Conservation (phyloP, 768 basidiomycete genomes). For the Pleurotus salmoneostramineus region DNA sequence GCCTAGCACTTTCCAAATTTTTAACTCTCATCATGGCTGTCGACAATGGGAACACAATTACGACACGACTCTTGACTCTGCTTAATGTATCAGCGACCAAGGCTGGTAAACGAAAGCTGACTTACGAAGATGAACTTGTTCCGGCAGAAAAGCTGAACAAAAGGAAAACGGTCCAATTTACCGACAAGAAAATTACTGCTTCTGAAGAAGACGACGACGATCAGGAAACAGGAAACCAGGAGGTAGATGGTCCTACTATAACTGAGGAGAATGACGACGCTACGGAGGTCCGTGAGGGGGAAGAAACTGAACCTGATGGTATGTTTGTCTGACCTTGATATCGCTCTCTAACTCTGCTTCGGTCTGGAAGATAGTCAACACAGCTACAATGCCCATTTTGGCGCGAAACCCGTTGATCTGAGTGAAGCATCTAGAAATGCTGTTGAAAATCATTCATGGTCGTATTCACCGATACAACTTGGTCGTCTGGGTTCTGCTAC, state of each 20-base stretch:
- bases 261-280: slow-evolving; percentile 15
- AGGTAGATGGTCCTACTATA: slow-evolving; percentile 7
- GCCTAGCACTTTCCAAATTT: background rate
- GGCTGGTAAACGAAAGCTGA: slow-evolving; percentile 50
- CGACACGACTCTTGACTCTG: slow-evolving; percentile 80
- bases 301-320: slow-evolving; percentile 23
- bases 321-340: slow-evolving; percentile 2
- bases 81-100: slow-evolving; percentile 87
- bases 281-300: slow-evolving; percentile 15
- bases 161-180: slow-evolving; percentile 40
- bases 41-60: slow-evolving; percentile 50
- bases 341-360: too few species aligned
- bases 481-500: slow-evolving; percentile 60
- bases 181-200: background rate
- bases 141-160: slow-evolving; percentile 67
- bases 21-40: slow-evolving; percentile 12
- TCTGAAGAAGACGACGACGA: background rate
- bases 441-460: slow-evolving; percentile 60
- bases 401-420: slow-evolving; percentile 47
- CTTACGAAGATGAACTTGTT: slow-evolving; percentile 36
- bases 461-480: slow-evolving; percentile 36
- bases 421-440: slow-evolving; percentile 44
- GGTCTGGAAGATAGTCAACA: too few species aligned
- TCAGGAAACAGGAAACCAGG: background rate
- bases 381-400: slow-evolving; percentile 75